Percentiles rank a stretch among this genome's conserved stretches.
These are phyloP conservation scores for Dendrocalamus latiflorus DNA, from an alignment of 202 grass and related monocot species.

Conservation along the genomic window DNA sequence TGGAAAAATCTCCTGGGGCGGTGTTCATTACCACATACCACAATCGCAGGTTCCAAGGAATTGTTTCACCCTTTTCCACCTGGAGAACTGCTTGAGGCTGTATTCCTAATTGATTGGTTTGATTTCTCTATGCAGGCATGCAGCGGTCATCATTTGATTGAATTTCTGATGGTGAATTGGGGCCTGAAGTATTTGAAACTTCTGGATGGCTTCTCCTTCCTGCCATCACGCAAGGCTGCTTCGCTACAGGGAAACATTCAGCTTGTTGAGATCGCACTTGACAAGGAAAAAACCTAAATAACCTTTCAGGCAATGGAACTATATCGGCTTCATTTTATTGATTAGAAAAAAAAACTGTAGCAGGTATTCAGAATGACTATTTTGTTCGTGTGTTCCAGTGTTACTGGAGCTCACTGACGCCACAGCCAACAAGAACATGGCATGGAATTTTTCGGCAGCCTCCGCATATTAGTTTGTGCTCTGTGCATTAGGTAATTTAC, in stretches of 20 bases:
- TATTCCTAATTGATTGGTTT: not conserved
- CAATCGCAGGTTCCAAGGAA: constrained; percentile 62
- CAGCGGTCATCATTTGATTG: constrained; percentile 88
- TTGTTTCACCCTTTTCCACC: not conserved
- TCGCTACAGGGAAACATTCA: constrained; percentile 73
- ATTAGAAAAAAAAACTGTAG: not conserved
- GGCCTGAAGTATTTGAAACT: constrained; percentile 74
- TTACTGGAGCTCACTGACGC: not conserved
- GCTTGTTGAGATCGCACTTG: constrained; percentile 61
- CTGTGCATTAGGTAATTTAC: too few relatives aligned
- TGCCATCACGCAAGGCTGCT: constrained; percentile 60
- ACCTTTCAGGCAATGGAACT: not conserved
- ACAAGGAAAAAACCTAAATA: constrained; percentile 27
- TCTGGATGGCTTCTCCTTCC: constrained; percentile 71
- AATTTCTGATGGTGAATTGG: constrained; percentile 92
- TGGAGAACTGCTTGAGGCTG: not conserved
- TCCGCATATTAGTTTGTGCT: not conserved
- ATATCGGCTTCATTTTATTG: not conserved
- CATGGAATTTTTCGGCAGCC: not conserved
- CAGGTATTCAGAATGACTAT: not conserved
- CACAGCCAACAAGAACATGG: not conserved
- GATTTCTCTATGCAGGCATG: not conserved
- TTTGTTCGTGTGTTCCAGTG: not conserved
- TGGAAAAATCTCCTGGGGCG: constrained; percentile 49
- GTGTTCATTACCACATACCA: constrained; percentile 90